A percentile compares a stretch with the other conserved stretches of the same genome.
phyloP scores from a whole-genome alignment of 352 stramenopile species.

The Phytophthora sp. region DNA sequence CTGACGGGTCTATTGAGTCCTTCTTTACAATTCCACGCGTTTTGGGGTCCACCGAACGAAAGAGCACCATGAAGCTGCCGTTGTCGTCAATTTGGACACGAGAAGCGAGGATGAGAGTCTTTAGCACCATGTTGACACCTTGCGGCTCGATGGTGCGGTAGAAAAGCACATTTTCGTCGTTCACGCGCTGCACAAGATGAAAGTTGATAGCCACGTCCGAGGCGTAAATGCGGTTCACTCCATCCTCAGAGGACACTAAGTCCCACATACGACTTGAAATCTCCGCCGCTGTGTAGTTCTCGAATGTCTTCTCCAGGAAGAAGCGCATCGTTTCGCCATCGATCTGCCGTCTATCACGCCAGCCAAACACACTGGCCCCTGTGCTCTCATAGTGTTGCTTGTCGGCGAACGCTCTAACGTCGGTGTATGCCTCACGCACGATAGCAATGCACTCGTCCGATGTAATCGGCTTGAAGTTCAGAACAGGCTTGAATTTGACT shows the following conservation, averaged over 20 bases:
- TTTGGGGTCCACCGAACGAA: slow-evolving; percentile 58
- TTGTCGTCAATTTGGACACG: slow-evolving; percentile 55
- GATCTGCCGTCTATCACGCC: slow-evolving; percentile 57
- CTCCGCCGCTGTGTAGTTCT: slow-evolving; percentile 37
- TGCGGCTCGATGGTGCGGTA: slow-evolving; percentile 65
- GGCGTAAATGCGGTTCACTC: slow-evolving; percentile 66
- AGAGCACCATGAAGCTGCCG: slow-evolving; percentile 65
- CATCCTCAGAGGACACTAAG: slow-evolving; percentile 60
- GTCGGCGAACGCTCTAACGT: slow-evolving; percentile 50
- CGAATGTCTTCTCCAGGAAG: slow-evolving; percentile 68
- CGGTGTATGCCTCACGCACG: slow-evolving; percentile 45
- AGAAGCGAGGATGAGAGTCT: slow-evolving; percentile 61
- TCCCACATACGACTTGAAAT: slow-evolving; percentile 59
- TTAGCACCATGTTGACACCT: slow-evolving; percentile 50
- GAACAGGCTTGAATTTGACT: slow-evolving; percentile 15
- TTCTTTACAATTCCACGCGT: slow-evolving; percentile 27
- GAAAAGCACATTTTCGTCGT: slow-evolving; percentile 65
- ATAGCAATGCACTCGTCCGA: slow-evolving; percentile 54
- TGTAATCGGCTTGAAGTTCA: slow-evolving; percentile 38
- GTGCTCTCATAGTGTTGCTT: slow-evolving; percentile 50
- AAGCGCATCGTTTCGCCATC: slow-evolving; percentile 65
- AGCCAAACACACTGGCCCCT: slow-evolving; percentile 66
- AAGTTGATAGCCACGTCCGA: slow-evolving; percentile 60
- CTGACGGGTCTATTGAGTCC: slow-evolving; percentile 6
- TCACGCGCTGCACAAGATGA: slow-evolving; percentile 58